Percentiles rank a stretch among this genome's conserved stretches.
Conservation (phyloP, 148 eudicot species). For the Hydrangea macrophylla region DNA sequence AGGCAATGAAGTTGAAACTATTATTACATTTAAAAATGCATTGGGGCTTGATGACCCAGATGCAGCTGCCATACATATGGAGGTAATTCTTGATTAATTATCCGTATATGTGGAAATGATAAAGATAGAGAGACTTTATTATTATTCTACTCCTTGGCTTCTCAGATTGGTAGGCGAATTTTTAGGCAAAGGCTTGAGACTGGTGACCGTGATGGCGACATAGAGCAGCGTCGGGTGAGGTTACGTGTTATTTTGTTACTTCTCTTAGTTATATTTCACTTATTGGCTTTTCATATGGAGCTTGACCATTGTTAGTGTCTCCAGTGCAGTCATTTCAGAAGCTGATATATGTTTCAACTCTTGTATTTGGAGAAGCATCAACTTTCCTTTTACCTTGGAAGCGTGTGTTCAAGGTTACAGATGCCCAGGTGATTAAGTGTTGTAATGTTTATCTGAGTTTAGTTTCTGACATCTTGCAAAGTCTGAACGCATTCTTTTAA, state of each 20-base stretch:
- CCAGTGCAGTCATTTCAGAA: slow-evolving; percentile 98
- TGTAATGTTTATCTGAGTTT: slow-evolving; percentile 3
- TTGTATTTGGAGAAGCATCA: slow-evolving; percentile 94
- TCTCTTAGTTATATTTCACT: not conserved
- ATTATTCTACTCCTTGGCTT: slow-evolving; percentile 18
- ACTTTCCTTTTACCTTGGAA: slow-evolving; percentile 96
- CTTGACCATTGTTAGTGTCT: slow-evolving; percentile 55
- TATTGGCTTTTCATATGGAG: slow-evolving; percentile 15
- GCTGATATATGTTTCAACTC: slow-evolving; percentile 89
- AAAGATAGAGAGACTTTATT: not conserved
- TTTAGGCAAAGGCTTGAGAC: slow-evolving; percentile 97
- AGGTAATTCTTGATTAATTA: slow-evolving; percentile 39
- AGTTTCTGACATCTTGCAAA: not conserved
- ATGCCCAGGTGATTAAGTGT: slow-evolving; percentile 63
- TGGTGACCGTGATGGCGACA: slow-evolving; percentile 77
- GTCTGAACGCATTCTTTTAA: not conserved
- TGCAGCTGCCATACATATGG: slow-evolving; percentile 96
- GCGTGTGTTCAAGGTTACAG: slow-evolving; percentile 86
- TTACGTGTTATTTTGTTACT: slow-evolving; percentile 10
- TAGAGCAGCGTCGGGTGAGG: slow-evolving; percentile 91
- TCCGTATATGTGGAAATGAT: not conserved
- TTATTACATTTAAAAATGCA: slow-evolving; percentile 64
- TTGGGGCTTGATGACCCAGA: slow-evolving; percentile 98
- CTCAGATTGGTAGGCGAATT: slow-evolving; percentile 79
- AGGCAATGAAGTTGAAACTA: slow-evolving; percentile 82